Conservation (phyloP, 164 flowering plant species). For the Vitis rupestris region DNA sequence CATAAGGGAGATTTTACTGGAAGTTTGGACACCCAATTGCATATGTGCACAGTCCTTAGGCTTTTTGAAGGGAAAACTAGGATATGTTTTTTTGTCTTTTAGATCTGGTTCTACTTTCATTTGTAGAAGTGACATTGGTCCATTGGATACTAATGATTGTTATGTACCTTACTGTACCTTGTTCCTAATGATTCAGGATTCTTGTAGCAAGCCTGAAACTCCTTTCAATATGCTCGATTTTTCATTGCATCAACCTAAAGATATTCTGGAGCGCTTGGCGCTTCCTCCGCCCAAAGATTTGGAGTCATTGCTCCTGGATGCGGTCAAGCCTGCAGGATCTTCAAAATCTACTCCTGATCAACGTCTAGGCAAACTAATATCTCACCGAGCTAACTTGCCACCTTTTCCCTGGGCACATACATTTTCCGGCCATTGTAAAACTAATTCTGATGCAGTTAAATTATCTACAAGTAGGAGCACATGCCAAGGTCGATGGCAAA, state of each 20-base stretch:
- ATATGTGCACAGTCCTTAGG: not conserved
- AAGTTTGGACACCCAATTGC: constrained; percentile 1
- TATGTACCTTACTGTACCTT: not conserved
- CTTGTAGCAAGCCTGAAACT: constrained; percentile 33
- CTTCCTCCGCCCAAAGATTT: constrained; percentile 71
- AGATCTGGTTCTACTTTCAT: not conserved
- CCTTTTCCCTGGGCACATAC: constrained; percentile 86
- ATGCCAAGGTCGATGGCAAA: constrained; percentile 74
- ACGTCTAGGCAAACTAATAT: constrained; percentile 39
- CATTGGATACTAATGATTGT: not conserved
- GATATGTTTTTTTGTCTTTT: no score
- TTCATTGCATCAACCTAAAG: constrained; percentile 41
- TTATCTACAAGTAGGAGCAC: constrained; percentile 41
- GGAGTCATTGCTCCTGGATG: constrained; percentile 66
- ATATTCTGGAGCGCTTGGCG: constrained; percentile 53
- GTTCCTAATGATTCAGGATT: constrained; percentile 34
- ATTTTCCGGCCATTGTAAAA: constrained; percentile 53
- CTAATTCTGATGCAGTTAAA: constrained; percentile 55
- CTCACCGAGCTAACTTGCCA: constrained; percentile 53
- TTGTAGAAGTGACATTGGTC: not conserved
- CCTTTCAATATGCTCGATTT: constrained; percentile 23
- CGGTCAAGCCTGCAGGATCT: constrained; percentile 39
- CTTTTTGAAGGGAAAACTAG: no score
- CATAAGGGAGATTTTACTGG: not conserved
- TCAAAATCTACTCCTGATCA: constrained; percentile 42